Evolutionary conservation across 2,329 filamentous ascomycete species (phyloP), one percentile per base, ranked within the genome.

Genomic region (Nemania diffusa): DNA sequence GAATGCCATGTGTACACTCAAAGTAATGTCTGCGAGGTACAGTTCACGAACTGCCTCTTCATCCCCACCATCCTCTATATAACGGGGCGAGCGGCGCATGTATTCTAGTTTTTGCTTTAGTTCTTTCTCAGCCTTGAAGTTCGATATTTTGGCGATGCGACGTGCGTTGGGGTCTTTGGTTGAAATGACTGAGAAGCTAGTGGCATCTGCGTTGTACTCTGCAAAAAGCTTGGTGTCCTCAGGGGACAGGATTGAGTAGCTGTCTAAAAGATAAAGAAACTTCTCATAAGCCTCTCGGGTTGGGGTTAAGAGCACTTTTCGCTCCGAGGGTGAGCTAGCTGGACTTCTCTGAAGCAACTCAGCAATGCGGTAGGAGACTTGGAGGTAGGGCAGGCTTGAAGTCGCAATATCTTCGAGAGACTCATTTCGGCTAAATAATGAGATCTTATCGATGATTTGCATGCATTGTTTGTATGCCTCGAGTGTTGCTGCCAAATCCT

Each of bases 351-450:
- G 89, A 42, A 91, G 83, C 13, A 97, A 85, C 76, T 97, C 94
- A 37, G 94, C 95, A 60, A 96, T 83, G 75, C 91, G 88, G 79
- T 90, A 93, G 79, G 91, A 86, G 69, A 94, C 87, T 24, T 93
- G 86, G 68, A 99, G 86, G 78, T 95, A 97, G 81, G 93, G 93
- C 34, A 99, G 82, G 75, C 97, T 91, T n/a, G 87, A 85, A 1
- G 95, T 97, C 15, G 92, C 84, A 34, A 97, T 83, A 81, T 99
- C 96, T 69, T 99, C 96, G 44, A 95, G 80, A 0, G 88, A 87
- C 79, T 99, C 96, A 80, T 99, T 99, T 40, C 90, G 85, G 73
- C 93, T 97, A 85, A 98, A 98, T 60, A 99, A 84, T 0, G 92
- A 91, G 27, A 96, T 84, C 67, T 88, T 85, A 71, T 88, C 84